Evolutionary conservation across 441 rosid genomes (phyloP).

Genomic region (Gossypium aridum): DNA sequence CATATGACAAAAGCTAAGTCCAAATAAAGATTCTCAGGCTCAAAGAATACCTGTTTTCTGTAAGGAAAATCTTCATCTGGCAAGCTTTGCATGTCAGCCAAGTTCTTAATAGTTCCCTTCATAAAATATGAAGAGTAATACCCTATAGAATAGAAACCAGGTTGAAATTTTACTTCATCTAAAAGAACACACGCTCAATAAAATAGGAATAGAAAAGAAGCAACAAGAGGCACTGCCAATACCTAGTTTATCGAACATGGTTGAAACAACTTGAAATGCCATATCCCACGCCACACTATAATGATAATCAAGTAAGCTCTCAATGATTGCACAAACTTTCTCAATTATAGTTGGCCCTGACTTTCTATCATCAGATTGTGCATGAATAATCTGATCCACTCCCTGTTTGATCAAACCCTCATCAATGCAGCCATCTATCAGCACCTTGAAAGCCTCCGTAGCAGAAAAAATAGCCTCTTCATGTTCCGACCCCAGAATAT

Average conservation of each 20-base stretch:
- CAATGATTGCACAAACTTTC: conserved; percentile 65
- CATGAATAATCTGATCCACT: conserved; percentile 43
- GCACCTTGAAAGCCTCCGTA: conserved; percentile 65
- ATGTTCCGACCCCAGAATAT: conserved; percentile 73
- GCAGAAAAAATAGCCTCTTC: conserved; percentile 90
- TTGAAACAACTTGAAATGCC: conserved; percentile 74
- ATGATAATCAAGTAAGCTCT: conserved; percentile 78
- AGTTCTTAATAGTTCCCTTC: conserved; percentile 67
- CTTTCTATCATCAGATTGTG: conserved; percentile 30
- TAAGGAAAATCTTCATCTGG: conserved; percentile 80
- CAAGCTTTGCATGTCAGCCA: conserved; percentile 74
- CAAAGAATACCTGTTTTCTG: conserved; percentile 68
- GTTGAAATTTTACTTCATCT: neutral
- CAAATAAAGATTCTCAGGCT: neutral
- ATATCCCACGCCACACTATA: conserved; percentile 74
- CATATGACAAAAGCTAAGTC: neutral
- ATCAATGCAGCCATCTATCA: conserved; percentile 65
- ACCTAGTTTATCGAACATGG: conserved; percentile 83
- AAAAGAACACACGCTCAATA: neutral
- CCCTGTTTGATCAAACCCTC: conserved; percentile 73
- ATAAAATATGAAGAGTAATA: conserved; percentile 63
- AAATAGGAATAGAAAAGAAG: neutral
- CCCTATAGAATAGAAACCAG: conserved; percentile 32
- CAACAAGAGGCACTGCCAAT: conserved; percentile 8
- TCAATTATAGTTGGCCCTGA: conserved; percentile 75